phyloP scores from a whole-genome alignment of 768 basidiomycete species.

The Lyophyllum semitale region DNA sequence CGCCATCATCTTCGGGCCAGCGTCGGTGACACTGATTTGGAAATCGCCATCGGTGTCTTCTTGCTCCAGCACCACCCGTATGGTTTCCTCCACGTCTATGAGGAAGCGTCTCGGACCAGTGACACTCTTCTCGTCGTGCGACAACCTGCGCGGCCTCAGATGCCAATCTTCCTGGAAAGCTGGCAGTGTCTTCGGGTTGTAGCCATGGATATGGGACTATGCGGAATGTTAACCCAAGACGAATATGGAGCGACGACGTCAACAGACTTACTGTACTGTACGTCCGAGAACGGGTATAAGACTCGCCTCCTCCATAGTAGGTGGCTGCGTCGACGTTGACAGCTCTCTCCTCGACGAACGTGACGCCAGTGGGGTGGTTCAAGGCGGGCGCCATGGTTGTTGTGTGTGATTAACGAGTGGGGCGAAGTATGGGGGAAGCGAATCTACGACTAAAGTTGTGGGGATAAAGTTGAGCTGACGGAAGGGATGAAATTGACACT shows the following conservation, averaged over 20 bases:
- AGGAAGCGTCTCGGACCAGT: slow-evolving; percentile 86
- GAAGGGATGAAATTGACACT: slow-evolving; percentile 1
- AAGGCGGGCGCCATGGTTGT: slow-evolving; percentile 63
- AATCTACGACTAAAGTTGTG: slow-evolving; percentile 5
- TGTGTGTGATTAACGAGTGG: slow-evolving; percentile 4
- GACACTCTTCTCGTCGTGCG: slow-evolving; percentile 88
- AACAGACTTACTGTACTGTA: slow-evolving; percentile 74
- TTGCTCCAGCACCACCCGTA: slow-evolving; percentile 93
- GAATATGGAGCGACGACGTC: not conserved
- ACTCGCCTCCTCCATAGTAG: slow-evolving; percentile 83
- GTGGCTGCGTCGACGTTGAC: slow-evolving; percentile 71
- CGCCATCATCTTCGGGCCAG: slow-evolving; percentile 94
- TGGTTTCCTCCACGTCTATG: slow-evolving; percentile 97
- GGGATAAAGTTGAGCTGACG: slow-evolving; percentile 4
- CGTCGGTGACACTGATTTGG: slow-evolving; percentile 94
- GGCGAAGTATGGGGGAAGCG: not conserved
- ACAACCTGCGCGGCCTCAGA: slow-evolving; percentile 74
- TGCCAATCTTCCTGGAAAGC: slow-evolving; percentile 81
- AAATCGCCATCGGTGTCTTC: slow-evolving; percentile 98
- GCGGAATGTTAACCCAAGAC: slow-evolving; percentile 8
- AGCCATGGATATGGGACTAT: slow-evolving; percentile 73
- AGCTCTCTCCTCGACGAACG: slow-evolving; percentile 64
- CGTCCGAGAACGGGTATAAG: slow-evolving; percentile 80
- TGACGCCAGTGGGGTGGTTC: slow-evolving; percentile 63
- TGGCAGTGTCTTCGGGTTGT: slow-evolving; percentile 69